Evolutionary conservation across 2,329 filamentous ascomycete genomes (phyloP).

Genomic region (Iodosphaeria phyllophila): DNA sequence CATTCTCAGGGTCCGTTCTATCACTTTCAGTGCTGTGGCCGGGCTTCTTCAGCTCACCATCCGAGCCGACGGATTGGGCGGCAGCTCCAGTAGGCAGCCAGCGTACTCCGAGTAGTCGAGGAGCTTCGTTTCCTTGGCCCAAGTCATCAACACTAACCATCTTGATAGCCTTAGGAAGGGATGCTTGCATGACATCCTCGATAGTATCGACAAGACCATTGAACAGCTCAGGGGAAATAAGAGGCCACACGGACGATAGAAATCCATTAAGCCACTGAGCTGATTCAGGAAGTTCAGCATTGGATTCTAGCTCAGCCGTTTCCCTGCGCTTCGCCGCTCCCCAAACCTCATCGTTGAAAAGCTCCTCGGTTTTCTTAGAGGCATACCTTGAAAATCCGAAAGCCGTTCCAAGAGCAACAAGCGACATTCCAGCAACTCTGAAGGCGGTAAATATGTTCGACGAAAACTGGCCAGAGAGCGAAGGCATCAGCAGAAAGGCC

Average conservation of each 20-base stretch:
- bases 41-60: slow-evolving; percentile 33
- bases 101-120: slow-evolving; percentile 51
- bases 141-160: slow-evolving; percentile 64
- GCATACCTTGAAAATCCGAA: slow-evolving; percentile 38
- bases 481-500: slow-evolving; percentile 7
- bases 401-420: slow-evolving; percentile 13
- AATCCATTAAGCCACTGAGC: slow-evolving; percentile 56
- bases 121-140: slow-evolving; percentile 52
- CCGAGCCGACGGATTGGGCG: slow-evolving; percentile 35
- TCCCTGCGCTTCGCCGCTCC: slow-evolving; percentile 38
- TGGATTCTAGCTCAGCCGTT: slow-evolving; percentile 20
- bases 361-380: slow-evolving; percentile 36
- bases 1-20: slow-evolving; percentile 22
- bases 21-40: slow-evolving; percentile 25
- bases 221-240: slow-evolving; percentile 61
- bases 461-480: slow-evolving; percentile 6
- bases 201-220: slow-evolving; percentile 48
- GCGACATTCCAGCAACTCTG: slow-evolving; percentile 8
- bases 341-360: slow-evolving; percentile 55
- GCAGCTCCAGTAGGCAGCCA: slow-evolving; percentile 58
- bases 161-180: slow-evolving; percentile 45
- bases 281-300: slow-evolving; percentile 40
- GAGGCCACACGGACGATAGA: slow-evolving; percentile 49
- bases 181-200: slow-evolving; percentile 68
- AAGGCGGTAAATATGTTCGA: slow-evolving; percentile 7